Conservation (phyloP, 768 basidiomycete species). For the Exidia glandulosa region DNA sequence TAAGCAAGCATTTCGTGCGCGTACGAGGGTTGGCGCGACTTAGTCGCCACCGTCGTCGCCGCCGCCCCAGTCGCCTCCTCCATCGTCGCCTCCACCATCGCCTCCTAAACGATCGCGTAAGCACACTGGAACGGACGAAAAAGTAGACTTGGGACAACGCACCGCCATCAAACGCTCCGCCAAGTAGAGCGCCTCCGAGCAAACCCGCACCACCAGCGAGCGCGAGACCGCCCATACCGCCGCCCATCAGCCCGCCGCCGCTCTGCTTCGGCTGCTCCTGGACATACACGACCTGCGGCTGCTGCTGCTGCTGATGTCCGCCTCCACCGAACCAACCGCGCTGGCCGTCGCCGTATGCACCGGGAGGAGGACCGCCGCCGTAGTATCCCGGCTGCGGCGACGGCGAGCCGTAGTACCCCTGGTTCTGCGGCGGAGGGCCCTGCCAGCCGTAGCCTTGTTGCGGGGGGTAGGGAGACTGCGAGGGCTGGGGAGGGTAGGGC, state of each 20-base stretch:
- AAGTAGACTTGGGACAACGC: too few relatives aligned
- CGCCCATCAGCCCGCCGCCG: slow-evolving; percentile 40
- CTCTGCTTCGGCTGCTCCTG: slow-evolving; percentile 27
- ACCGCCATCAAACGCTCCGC: slow-evolving; percentile 33
- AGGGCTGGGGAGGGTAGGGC: background rate
- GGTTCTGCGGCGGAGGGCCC: background rate
- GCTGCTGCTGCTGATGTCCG: slow-evolving; percentile 20
- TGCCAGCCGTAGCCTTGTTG: slow-evolving; percentile 9
- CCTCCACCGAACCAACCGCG: slow-evolving; percentile 24
- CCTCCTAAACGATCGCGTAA: background rate
- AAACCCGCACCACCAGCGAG: slow-evolving; percentile 47
- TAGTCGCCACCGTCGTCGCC: background rate
- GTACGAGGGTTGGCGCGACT: background rate
- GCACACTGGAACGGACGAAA: too few relatives aligned
- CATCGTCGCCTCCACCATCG: slow-evolving; percentile 1
- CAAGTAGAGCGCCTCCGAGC: slow-evolving; percentile 51
- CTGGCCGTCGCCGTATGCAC: background rate
- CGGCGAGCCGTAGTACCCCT: slow-evolving; percentile 10
- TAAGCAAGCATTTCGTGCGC: too few relatives aligned
- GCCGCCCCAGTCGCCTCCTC: background rate
- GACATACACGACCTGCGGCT: slow-evolving; percentile 23
- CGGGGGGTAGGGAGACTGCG: background rate
- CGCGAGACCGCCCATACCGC: slow-evolving; percentile 21
- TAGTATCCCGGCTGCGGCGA: slow-evolving; percentile 10
- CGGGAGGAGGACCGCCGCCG: slow-evolving; percentile 2